A percentile compares a stretch with the other conserved stretches of the same genome.
These are phyloP conservation scores for Cynara cardunculus DNA, from an alignment of 129 eudicot genomes.

Conservation along the genomic window DNA sequence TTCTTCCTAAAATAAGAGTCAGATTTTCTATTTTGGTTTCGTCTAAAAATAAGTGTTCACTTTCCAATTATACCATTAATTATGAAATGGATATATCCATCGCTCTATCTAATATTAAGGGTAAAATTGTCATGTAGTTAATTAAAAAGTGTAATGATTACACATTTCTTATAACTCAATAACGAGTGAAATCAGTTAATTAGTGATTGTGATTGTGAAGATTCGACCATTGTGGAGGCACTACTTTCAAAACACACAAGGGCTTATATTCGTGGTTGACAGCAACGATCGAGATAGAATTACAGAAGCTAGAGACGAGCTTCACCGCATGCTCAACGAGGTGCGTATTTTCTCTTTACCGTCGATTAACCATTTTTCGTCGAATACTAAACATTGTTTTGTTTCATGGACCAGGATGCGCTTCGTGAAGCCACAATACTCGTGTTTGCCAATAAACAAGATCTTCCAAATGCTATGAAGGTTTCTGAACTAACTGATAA, in stretches of 20 bases:
- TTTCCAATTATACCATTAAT: not conserved
- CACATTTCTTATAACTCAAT: not conserved
- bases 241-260: constrained; percentile 74
- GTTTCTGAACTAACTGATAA: constrained; percentile 61
- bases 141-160: not conserved
- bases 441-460: constrained; percentile 72
- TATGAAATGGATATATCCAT: not conserved
- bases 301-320: constrained; percentile 69
- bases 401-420: constrained; percentile 32
- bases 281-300: constrained; percentile 63
- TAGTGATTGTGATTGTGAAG: constrained; percentile 21
- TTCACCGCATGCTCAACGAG: constrained; percentile 67
- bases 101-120: not conserved
- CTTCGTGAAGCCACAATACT: constrained; percentile 51
- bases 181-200: not conserved
- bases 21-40: no score
- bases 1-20: not conserved
- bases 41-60: not conserved
- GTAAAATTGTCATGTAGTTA: not conserved
- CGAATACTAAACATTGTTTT: not conserved
- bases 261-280: constrained; percentile 57
- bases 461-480: constrained; percentile 72
- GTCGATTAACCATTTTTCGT: not conserved
- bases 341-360: constrained; percentile 16
- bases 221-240: constrained; percentile 76